Conservation (phyloP, 2,329 filamentous ascomycete species). For the Lecanosticta acicola region DNA sequence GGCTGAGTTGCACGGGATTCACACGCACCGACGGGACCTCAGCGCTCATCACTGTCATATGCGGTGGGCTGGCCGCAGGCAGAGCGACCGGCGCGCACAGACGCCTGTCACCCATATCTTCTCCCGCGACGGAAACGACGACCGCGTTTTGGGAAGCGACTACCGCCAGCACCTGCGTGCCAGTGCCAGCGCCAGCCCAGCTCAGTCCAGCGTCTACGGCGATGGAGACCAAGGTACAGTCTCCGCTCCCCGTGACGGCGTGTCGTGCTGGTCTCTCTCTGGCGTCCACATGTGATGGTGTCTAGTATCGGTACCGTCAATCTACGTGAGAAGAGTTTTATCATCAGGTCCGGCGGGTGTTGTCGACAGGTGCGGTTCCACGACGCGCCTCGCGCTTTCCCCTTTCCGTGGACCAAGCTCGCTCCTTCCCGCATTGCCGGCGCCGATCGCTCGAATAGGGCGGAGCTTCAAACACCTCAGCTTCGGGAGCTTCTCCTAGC, state of each 20-base stretch:
- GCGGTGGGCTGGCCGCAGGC: too few relatives aligned
- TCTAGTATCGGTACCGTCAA: too few relatives aligned
- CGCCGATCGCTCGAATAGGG: slow-evolving; percentile 1
- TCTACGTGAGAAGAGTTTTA: slow-evolving; percentile 16
- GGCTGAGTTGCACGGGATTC: too few relatives aligned
- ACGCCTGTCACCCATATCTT: not conserved
- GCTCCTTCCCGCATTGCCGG: slow-evolving; percentile 6
- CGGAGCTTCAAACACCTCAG: not conserved
- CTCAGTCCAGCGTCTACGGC: too few relatives aligned
- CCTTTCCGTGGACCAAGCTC: slow-evolving; percentile 1
- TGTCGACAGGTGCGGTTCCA: slow-evolving; percentile 13
- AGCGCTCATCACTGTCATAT: too few relatives aligned
- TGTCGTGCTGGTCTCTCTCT: not conserved
- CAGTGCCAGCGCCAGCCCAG: too few relatives aligned
- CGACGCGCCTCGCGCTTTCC: slow-evolving; percentile 6
- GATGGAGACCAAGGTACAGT: not conserved
- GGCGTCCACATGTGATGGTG: slow-evolving; percentile 5
- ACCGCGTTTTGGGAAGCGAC: not conserved
- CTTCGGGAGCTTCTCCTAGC: not conserved
- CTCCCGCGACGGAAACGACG: not conserved
- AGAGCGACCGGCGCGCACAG: not conserved
- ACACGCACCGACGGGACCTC: too few relatives aligned
- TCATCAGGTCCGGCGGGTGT: slow-evolving; percentile 5
- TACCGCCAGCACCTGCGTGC: not conserved
- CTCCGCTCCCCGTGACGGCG: not conserved